These are phyloP conservation scores for Dryadomyces quercus-mongolicae DNA, from an alignment of 2,329 filamentous ascomycete species.

Conservation along the genomic window DNA sequence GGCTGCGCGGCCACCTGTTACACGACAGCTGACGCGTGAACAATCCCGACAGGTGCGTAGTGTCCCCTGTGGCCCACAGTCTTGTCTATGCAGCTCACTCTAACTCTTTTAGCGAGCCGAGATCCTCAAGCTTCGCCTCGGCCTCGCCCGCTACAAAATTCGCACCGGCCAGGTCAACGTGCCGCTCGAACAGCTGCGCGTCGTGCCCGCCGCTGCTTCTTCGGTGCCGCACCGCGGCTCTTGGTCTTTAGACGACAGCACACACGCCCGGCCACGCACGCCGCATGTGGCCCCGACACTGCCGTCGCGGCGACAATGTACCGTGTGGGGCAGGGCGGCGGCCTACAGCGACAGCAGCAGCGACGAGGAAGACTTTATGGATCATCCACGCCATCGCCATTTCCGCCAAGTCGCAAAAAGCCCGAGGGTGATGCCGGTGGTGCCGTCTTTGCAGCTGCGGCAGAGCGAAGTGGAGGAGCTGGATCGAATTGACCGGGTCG, in stretches of 20 bases:
- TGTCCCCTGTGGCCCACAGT: too few relatives aligned
- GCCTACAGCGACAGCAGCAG: background rate
- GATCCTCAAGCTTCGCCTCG: conserved; percentile 54
- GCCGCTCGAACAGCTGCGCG: conserved; percentile 48
- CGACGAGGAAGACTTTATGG: background rate
- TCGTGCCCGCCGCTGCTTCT: conserved; percentile 16
- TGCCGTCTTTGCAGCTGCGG: background rate
- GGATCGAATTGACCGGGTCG: conserved; percentile 3
- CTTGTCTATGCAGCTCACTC: too few relatives aligned
- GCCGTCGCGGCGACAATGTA: background rate
- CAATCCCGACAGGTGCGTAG: conserved; percentile 37
- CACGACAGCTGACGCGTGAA: conserved; percentile 28
- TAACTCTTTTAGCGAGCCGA: conserved; percentile 41
- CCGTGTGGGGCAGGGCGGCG: background rate
- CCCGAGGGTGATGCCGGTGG: too few relatives aligned
- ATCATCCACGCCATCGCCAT: background rate
- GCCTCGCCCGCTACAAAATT: conserved; percentile 63
- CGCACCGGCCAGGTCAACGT: conserved; percentile 58
- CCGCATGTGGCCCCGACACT: background rate
- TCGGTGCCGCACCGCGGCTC: conserved; percentile 3
- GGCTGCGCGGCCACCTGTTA: conserved; percentile 9
- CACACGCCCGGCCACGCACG: background rate
- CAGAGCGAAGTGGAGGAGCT: background rate
- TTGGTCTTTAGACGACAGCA: background rate
- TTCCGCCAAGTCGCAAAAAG: background rate